Percentiles rank a stretch among this genome's conserved stretches.
phyloP scores from a whole-genome alignment of 2,329 filamentous ascomycete genomes.

The Stachybotrys elegans region DNA sequence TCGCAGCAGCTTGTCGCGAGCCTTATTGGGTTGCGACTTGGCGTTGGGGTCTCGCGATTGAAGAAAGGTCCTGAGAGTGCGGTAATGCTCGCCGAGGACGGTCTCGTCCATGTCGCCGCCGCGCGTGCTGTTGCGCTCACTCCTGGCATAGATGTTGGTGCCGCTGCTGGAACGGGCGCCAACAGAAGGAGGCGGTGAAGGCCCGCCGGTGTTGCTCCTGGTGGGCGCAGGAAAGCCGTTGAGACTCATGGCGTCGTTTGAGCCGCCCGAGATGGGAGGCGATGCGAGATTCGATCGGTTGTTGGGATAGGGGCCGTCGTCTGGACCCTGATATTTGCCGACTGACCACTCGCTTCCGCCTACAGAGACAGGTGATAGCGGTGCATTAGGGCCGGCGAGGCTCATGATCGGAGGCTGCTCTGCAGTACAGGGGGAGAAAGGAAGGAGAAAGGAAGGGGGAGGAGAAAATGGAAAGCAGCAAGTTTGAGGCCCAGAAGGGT shows the following conservation, averaged over 20 bases:
- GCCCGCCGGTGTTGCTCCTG: conserved; percentile 49
- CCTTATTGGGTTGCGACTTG: conserved; percentile 75
- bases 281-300: conserved; percentile 59
- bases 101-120: conserved; percentile 58
- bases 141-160: conserved; percentile 60
- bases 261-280: conserved; percentile 63
- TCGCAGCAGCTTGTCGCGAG: conserved; percentile 87
- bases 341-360: conserved; percentile 80
- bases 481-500: too few relatives aligned
- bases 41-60: conserved; percentile 70
- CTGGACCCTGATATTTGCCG: conserved; percentile 58
- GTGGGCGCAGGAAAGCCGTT: conserved; percentile 54
- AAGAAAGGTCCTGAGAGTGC: conserved; percentile 73
- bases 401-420: conserved; percentile 55
- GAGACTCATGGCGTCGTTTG: conserved; percentile 51
- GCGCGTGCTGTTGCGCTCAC: conserved; percentile 64
- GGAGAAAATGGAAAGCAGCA: too few relatives aligned
- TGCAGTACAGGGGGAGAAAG: conserved; percentile 14
- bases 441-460: conserved; percentile 16
- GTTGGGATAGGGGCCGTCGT: conserved; percentile 47
- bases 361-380: conserved; percentile 76
- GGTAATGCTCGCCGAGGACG: conserved; percentile 74
- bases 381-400: conserved; percentile 61
- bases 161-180: conserved; percentile 74
- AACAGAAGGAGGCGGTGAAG: conserved; percentile 85